phyloP scores from a whole-genome alignment of 805 yeast species.

The Zygotorulaspora sp. region DNA sequence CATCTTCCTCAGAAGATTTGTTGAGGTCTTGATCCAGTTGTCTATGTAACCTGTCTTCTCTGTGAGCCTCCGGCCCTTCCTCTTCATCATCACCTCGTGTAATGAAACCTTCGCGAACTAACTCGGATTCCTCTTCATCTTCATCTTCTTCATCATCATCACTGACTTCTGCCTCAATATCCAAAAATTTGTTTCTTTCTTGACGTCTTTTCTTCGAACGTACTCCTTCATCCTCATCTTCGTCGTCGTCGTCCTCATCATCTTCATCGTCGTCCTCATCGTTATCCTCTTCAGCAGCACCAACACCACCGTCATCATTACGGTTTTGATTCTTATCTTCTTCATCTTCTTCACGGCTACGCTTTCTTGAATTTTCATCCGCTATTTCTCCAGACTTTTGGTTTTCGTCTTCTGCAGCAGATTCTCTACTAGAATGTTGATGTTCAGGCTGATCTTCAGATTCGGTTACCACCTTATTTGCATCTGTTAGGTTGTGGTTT shows the following conservation, averaged over 20 bases:
- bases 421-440: conserved; percentile 1
- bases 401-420: conserved; percentile 5
- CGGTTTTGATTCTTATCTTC: conserved; percentile 25
- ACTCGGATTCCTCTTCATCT: conserved; percentile 89
- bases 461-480: too few relatives aligned
- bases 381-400: neutral
- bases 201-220: conserved; percentile 43
- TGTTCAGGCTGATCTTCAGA: conserved; percentile 2
- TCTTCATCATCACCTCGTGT: conserved; percentile 52
- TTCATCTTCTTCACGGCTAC: conserved; percentile 27
- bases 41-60: conserved; percentile 80
- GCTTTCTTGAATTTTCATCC: conserved; percentile 11
- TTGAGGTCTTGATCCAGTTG: conserved; percentile 86
- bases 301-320: conserved; percentile 23
- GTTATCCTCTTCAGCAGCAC: conserved; percentile 31
- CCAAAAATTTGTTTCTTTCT: conserved; percentile 79
- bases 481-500: too few relatives aligned
- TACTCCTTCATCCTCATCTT: conserved; percentile 47
- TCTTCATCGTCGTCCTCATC: conserved; percentile 46
- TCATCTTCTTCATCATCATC: conserved; percentile 93
- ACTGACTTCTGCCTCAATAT: conserved; percentile 98
- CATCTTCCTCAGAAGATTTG: conserved; percentile 87
- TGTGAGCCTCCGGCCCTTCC: conserved; percentile 43
- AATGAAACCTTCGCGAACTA: conserved; percentile 76
- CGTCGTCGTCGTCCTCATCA: conserved; percentile 58